phyloP scores from a whole-genome alignment of 768 basidiomycete genomes.

The Multifurca ochricompacta region DNA sequence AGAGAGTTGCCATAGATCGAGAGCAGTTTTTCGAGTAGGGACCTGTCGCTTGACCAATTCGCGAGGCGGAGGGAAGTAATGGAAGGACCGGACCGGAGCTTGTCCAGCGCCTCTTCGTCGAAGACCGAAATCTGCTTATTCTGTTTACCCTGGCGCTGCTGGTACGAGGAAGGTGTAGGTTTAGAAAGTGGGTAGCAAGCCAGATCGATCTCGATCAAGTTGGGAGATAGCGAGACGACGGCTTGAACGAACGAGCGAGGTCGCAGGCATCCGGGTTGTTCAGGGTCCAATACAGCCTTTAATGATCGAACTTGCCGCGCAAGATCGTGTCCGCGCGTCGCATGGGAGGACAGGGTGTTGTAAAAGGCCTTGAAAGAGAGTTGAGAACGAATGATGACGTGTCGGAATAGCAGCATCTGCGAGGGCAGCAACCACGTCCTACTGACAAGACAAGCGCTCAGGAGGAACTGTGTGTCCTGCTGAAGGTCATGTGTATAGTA shows the following conservation, averaged over 20 bases:
- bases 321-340: conserved; percentile 36
- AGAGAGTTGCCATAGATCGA: conserved; percentile 50
- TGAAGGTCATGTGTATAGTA: conserved; percentile 33
- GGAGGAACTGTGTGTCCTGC: conserved; percentile 33
- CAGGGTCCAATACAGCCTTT: conserved; percentile 54
- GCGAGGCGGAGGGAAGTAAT: conserved; percentile 47
- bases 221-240: conserved; percentile 51
- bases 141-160: conserved; percentile 19
- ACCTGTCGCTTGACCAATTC: conserved; percentile 63
- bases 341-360: conserved; percentile 40
- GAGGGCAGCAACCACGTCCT: conserved; percentile 55
- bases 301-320: conserved; percentile 50
- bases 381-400: conserved; percentile 47
- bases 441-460: conserved; percentile 54
- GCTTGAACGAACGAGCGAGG: conserved; percentile 51
- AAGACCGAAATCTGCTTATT: conserved; percentile 20
- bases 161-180: conserved; percentile 20
- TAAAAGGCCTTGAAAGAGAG: conserved; percentile 47
- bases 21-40: conserved; percentile 52
- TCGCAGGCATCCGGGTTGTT: conserved; percentile 52
- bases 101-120: conserved; percentile 36
- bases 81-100: conserved; percentile 47
- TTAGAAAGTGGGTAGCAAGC: conserved; percentile 54
- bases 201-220: conserved; percentile 47
- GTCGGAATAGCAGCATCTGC: conserved; percentile 57